phyloP scores from a whole-genome alignment of 2,329 filamentous ascomycete species.

The Alternaria sp. region DNA sequence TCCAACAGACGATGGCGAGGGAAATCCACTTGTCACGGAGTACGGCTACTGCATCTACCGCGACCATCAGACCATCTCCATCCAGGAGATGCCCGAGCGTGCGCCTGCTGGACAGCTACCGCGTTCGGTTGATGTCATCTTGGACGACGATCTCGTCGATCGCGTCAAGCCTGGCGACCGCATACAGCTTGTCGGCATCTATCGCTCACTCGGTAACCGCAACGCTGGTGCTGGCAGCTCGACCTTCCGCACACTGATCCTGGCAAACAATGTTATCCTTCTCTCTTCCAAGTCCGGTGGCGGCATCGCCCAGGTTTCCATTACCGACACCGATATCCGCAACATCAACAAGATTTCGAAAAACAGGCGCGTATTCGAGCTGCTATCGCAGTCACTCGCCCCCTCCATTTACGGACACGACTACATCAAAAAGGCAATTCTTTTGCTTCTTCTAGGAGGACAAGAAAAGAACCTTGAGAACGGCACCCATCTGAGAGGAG shows the following conservation, averaged over 20 bases:
- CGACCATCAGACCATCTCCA: constrained; percentile 97
- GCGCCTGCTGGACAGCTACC: constrained; percentile 95
- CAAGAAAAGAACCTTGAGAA: constrained; percentile 99
- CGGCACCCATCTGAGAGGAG: constrained; percentile 94
- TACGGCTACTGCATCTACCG: constrained; percentile 96
- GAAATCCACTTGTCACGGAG: constrained; percentile 91
- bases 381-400: constrained; percentile 91
- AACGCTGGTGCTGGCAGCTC: constrained; percentile 91
- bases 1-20: constrained; percentile 90
- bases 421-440: constrained; percentile 96
- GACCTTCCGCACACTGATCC: constrained; percentile 90
- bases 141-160: constrained; percentile 97
- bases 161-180: constrained; percentile 94
- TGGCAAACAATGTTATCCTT: constrained; percentile 94
- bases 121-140: constrained; percentile 92
- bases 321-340: constrained; percentile 95
- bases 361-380: constrained; percentile 90
- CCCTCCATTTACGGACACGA: constrained; percentile 98
- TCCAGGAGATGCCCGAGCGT: constrained; percentile 98
- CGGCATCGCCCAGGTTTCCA: constrained; percentile 87
- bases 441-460: constrained; percentile 92
- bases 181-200: constrained; percentile 96
- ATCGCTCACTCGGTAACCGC: constrained; percentile 90
- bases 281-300: constrained; percentile 96
- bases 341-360: constrained; percentile 99